phyloP scores from a whole-genome alignment of 495 filamentous ascomycete genomes.

The Penicillium daleae region DNA sequence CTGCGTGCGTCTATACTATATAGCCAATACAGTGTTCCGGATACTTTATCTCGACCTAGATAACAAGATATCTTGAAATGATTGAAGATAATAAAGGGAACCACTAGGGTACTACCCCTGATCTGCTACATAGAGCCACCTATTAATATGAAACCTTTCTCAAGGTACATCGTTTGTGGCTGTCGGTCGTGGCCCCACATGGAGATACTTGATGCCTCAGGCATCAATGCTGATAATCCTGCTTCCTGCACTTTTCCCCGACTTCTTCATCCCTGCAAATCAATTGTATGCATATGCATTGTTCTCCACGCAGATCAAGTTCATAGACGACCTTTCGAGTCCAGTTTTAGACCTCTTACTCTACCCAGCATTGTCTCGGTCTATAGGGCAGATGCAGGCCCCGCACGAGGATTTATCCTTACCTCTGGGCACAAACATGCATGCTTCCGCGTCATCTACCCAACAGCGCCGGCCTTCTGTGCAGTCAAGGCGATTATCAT shows the following conservation, averaged over 20 bases:
- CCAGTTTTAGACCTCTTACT: neutral
- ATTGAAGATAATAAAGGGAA: too few species aligned
- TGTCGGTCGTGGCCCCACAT: neutral
- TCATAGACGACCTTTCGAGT: neutral
- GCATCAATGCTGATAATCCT: constrained; percentile 21
- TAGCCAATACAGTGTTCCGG: too few species aligned
- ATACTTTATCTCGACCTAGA: too few species aligned
- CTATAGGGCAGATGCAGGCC: constrained; percentile 14
- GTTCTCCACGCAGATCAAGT: neutral
- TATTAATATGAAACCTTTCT: too few species aligned
- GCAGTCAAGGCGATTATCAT: constrained; percentile 35
- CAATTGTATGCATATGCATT: neutral
- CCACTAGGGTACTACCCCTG: too few species aligned
- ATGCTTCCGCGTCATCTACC: constrained; percentile 29
- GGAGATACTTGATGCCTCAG: constrained; percentile 18
- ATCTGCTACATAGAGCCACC: too few species aligned
- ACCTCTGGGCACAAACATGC: constrained; percentile 32
- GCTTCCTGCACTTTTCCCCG: constrained; percentile 18
- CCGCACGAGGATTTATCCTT: constrained; percentile 28
- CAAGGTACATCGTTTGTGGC: neutral
- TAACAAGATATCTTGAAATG: too few species aligned
- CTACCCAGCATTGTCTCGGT: neutral
- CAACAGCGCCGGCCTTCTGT: constrained; percentile 35
- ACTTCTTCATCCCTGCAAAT: constrained; percentile 18
- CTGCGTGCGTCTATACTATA: too few species aligned